Base-by-base conservation (phyloP, 805 yeast genomes). In the Kodamaea kakaduensis region DNA sequence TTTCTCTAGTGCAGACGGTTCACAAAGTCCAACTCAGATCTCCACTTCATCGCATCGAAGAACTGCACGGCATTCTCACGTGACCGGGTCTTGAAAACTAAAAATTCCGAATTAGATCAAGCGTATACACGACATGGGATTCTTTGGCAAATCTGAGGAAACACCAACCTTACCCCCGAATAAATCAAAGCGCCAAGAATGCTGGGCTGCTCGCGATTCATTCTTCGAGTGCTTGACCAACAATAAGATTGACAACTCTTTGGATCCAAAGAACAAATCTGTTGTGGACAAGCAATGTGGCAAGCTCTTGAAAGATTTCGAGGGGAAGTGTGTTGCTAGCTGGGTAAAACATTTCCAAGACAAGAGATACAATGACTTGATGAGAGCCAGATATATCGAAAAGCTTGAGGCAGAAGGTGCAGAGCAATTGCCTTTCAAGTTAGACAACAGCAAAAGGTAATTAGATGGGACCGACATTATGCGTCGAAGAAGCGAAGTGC, bases 341-440 rank as follows among this genome's bases (percentile, higher is more conserved):
- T 89, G 97, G 97, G 87, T 56, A 77, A 42, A 81, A 41, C 88
- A 89, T 57, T 89, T 90, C 68, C 90, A 88, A 54, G 90, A 87
- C 58, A 89, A 88, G 58, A 75, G 96, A 48, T 82, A 79, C 25
- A 81, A 78, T 40, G 96, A 87, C 47, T 63, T 77, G 43, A 76
- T 77, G 48, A 79, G 82, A 58, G 83, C 77, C 44, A 68, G 72
- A 45, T 80, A 84, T 58, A 58, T 86, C 50, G 72, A 71, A 37
- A 79, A 83, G 54, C 77, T 86, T 48, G 86, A 82, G 51, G 78
- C 74, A 13, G 78, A 79, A 44, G 86, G 87, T 17, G 84, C 77
- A 12, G 43, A 41, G 40, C 56, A 52, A 22, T 47, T 54, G 36
- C 59, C 59, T 13, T 51, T 53, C 46, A 54, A 50, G 36, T 50